Percentiles rank a stretch among this genome's conserved stretches.
phyloP scores from a whole-genome alignment of 352 stramenopile genomes.

The Phytophthora litchii region DNA sequence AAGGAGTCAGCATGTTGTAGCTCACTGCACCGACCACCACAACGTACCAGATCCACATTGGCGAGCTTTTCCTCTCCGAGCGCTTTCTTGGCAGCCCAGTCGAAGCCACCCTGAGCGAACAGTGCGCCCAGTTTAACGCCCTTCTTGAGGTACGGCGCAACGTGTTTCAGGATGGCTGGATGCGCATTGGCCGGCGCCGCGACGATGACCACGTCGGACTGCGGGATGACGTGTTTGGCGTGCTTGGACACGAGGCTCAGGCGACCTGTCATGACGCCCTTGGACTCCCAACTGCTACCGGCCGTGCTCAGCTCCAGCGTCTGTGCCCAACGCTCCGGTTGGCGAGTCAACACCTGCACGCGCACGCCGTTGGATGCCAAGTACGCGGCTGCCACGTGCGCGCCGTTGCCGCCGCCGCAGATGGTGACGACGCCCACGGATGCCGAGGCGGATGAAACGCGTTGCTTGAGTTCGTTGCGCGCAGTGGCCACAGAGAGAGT shows the following conservation, averaged over 20 bases:
- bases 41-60: constrained; percentile 61
- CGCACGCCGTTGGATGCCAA: constrained; percentile 85
- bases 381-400: constrained; percentile 90
- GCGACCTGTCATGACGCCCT: constrained; percentile 72
- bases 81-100: constrained; percentile 91
- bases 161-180: constrained; percentile 74
- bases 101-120: constrained; percentile 93
- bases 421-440: constrained; percentile 83
- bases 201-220: constrained; percentile 90
- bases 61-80: constrained; percentile 70
- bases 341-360: constrained; percentile 84
- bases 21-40: not conserved
- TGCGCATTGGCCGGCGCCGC: constrained; percentile 91
- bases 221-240: constrained; percentile 83
- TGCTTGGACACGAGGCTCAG: constrained; percentile 83
- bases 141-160: constrained; percentile 88
- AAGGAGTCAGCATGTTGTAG: constrained; percentile 1
- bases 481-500: constrained; percentile 82
- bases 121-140: constrained; percentile 86
- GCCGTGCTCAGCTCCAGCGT: constrained; percentile 79
- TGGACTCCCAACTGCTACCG: constrained; percentile 87
- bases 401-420: constrained; percentile 92
- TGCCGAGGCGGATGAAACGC: constrained; percentile 37
- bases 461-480: constrained; percentile 63
- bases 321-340: constrained; percentile 82